A percentile compares a stretch with the other conserved stretches of the same genome.
Conservation (phyloP, 2,329 filamentous ascomycete species). For the Colletotrichum scovillei region DNA sequence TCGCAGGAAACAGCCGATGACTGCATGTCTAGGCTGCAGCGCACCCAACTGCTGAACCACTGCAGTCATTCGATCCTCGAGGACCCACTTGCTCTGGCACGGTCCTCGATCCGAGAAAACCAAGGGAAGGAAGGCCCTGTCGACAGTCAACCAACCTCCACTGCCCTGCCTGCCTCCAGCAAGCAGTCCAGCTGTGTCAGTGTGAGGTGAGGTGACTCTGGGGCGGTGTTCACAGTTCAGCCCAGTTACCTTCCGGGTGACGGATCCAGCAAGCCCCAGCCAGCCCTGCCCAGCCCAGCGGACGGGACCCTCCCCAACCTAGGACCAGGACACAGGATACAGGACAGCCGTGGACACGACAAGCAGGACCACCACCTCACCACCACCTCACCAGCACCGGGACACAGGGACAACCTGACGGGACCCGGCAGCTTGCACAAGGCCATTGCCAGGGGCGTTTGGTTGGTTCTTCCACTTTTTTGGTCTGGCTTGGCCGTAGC, state of each 20-base stretch:
- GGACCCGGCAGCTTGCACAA: not conserved
- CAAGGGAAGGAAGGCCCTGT: conserved; percentile 4
- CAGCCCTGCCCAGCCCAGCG: not conserved
- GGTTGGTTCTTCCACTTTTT: conserved; percentile 12
- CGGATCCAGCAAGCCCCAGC: conserved; percentile 4
- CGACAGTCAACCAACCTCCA: not conserved
- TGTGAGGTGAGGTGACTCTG: not conserved
- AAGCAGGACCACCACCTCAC: too few species aligned
- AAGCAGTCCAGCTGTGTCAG: not conserved
- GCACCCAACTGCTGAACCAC: not conserved
- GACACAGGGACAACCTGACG: not conserved
- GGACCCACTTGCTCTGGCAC: conserved; percentile 24
- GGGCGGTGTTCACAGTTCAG: not conserved
- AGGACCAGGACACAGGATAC: not conserved
- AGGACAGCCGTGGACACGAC: not conserved
- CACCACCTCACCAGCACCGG: not conserved
- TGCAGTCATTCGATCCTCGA: conserved; percentile 7
- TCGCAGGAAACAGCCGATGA: conserved; percentile 16
- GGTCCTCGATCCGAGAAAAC: conserved; percentile 10
- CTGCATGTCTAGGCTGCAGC: conserved; percentile 14
- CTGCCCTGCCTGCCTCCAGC: not conserved
- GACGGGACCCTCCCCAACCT: not conserved
- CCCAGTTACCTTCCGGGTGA: not conserved
- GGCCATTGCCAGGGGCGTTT: not conserved
- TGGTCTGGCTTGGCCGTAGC: not conserved